Evolutionary conservation across 345 rosid genomes (phyloP).

Genomic region (Bruguiera parviflora): DNA sequence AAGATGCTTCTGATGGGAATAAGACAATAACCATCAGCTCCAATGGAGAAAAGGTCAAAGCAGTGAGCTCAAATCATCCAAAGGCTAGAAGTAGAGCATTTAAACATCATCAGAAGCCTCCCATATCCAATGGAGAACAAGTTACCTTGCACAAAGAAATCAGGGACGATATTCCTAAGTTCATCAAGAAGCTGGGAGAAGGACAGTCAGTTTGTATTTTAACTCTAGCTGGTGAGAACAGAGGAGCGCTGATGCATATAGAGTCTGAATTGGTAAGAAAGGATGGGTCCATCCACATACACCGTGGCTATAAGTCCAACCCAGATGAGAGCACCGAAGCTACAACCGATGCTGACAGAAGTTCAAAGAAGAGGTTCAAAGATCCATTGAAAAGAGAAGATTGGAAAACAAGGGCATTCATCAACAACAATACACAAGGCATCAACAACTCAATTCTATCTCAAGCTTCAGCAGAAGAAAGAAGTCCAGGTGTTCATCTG

Average conservation of each 20-base stretch:
- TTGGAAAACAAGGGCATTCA: conserved; percentile 35
- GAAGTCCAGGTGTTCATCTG: conserved; percentile 66
- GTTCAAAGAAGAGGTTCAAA: conserved; percentile 19
- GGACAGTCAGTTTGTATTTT: conserved; percentile 41
- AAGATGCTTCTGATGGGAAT: conserved; percentile 25
- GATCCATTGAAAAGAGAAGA: conserved; percentile 32
- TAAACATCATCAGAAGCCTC: conserved; percentile 22
- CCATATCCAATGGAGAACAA: conserved; percentile 21
- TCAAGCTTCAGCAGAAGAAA: conserved; percentile 50
- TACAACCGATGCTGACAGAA: conserved; percentile 56
- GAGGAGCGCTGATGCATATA: conserved; percentile 68
- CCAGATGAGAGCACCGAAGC: conserved; percentile 57
- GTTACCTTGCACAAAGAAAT: conserved; percentile 46
- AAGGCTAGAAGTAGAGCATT: conserved; percentile 8
- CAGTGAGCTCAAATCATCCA: conserved; percentile 22
- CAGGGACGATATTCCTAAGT: conserved; percentile 56
- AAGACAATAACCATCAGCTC: conserved; percentile 17
- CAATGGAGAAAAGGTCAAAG: conserved; percentile 28
- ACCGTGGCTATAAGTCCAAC: conserved; percentile 52
- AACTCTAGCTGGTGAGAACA: conserved; percentile 83
- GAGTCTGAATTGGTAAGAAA: conserved; percentile 43
- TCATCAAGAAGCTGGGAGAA: conserved; percentile 46
- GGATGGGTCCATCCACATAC: conserved; percentile 51
- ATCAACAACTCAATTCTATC: conserved; percentile 62
- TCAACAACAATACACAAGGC: conserved; percentile 67